phyloP scores from a whole-genome alignment of 139 green algal genomes.

The Micractinium conductrix region DNA sequence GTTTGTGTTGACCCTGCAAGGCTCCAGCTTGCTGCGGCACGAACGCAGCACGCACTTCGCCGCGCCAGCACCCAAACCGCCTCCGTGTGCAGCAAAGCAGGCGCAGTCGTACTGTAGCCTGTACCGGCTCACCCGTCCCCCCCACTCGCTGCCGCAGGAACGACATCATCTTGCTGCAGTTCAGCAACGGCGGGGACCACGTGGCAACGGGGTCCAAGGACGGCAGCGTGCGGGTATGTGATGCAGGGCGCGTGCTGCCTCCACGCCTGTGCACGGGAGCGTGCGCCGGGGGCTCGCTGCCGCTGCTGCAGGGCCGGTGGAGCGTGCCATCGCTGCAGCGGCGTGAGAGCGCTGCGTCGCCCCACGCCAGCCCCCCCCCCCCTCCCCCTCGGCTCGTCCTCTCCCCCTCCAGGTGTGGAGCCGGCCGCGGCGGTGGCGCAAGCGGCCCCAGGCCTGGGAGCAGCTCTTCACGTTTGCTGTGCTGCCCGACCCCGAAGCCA shows the following conservation, averaged over 20 bases:
- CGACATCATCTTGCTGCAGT: conserved; percentile 73
- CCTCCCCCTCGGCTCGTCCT: background rate
- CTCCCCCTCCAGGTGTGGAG: conserved; percentile 45
- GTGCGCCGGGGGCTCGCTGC: no score
- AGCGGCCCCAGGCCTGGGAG: conserved; percentile 48
- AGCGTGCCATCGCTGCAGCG: background rate
- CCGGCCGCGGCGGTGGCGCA: conserved; percentile 21
- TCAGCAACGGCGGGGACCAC: conserved; percentile 60
- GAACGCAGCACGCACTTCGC: no score
- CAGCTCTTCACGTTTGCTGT: conserved; percentile 49
- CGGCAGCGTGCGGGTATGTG: conserved; percentile 72
- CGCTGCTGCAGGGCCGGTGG: background rate
- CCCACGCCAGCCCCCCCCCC: background rate
- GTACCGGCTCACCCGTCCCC: no score
- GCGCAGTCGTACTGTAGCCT: no score
- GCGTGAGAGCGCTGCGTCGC: background rate
- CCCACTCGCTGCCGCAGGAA: no score
- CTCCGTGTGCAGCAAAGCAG: no score
- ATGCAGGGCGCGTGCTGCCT: no score
- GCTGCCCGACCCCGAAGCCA: conserved; percentile 48
- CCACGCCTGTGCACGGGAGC: no score
- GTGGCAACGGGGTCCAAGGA: conserved; percentile 79
- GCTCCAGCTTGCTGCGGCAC: no score
- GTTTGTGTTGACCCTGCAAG: no score
- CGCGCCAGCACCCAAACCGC: no score